A percentile compares a stretch with the other conserved stretches of the same genome.
These are phyloP conservation scores for Rosellinia necatrix DNA, from an alignment of 2,329 filamentous ascomycete species.

Conservation along the genomic window DNA sequence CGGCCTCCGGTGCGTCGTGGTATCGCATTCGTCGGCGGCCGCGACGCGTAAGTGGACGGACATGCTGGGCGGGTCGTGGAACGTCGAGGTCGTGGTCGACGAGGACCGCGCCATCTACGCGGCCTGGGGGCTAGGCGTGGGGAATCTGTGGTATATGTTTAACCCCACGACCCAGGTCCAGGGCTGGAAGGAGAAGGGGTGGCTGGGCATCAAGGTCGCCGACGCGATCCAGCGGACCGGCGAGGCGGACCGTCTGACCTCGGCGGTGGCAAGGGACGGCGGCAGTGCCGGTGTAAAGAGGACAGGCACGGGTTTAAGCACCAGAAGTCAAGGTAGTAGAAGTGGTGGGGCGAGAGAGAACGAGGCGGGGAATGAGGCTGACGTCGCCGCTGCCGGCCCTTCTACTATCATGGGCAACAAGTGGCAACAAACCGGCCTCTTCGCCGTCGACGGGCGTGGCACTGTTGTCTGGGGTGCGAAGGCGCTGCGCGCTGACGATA, in stretches of 20 bases:
- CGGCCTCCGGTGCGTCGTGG: conserved; percentile 58
- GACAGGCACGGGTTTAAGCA: conserved; percentile 30
- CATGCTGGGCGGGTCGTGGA: conserved; percentile 61
- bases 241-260: conserved; percentile 30
- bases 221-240: conserved; percentile 48
- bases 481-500: conserved; percentile 53
- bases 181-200: conserved; percentile 59
- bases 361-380: conserved; percentile 43
- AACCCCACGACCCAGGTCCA: conserved; percentile 58
- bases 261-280: conserved; percentile 44
- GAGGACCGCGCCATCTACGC: conserved; percentile 62
- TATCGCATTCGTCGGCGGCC: conserved; percentile 61
- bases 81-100: conserved; percentile 60
- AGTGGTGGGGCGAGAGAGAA: conserved; percentile 39
- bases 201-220: conserved; percentile 57
- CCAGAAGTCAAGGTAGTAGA: conserved; percentile 30
- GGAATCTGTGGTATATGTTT: conserved; percentile 56
- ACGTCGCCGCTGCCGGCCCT: conserved; percentile 45
- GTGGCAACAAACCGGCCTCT: conserved; percentile 60
- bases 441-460: conserved; percentile 55
- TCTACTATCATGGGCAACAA: conserved; percentile 58
- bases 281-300: conserved; percentile 44
- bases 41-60: conserved; percentile 61
- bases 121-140: conserved; percentile 59
- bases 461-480: conserved; percentile 57